Percentiles rank a stretch among this genome's conserved stretches.
Conservation (phyloP, 2,329 filamentous ascomycete species). For the Penicillium crustosum region DNA sequence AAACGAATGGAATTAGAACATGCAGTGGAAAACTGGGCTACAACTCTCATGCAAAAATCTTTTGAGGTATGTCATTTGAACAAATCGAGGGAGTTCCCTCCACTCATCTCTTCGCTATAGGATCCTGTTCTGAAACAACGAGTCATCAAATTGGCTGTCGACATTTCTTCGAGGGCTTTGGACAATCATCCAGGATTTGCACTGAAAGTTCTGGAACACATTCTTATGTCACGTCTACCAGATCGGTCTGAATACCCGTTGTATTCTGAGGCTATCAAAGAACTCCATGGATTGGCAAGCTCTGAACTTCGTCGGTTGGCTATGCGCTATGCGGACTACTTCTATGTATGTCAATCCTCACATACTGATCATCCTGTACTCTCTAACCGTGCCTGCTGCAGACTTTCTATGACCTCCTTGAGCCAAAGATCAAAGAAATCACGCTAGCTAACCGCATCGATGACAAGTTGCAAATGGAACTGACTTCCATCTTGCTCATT, state of each 20-base stretch:
- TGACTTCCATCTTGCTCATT: constrained; percentile 88
- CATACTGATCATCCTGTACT: not conserved
- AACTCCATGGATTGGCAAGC: constrained; percentile 80
- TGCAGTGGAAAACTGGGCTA: constrained; percentile 43
- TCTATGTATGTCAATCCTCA: constrained; percentile 58
- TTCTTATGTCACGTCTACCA: constrained; percentile 77
- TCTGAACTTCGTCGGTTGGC: constrained; percentile 86
- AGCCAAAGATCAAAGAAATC: constrained; percentile 74
- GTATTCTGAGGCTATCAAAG: constrained; percentile 86
- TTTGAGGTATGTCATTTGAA: constrained; percentile 35
- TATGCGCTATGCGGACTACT: constrained; percentile 85
- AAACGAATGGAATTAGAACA: constrained; percentile 41
- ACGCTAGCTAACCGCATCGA: constrained; percentile 72
- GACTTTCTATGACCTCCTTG: constrained; percentile 84
- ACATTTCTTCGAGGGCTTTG: constrained; percentile 77
- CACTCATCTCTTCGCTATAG: constrained; percentile 32
- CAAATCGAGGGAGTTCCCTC: not conserved
- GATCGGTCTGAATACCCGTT: constrained; percentile 68
- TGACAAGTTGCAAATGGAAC: constrained; percentile 79
- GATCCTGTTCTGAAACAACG: constrained; percentile 83
- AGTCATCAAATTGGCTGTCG: constrained; percentile 76
- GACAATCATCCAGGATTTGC: constrained; percentile 78
- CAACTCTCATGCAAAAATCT: constrained; percentile 41
- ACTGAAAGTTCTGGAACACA: constrained; percentile 85
- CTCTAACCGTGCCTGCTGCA: constrained; percentile 37